Evolutionary conservation across 345 rosid genomes (phyloP).

Genomic region (Eucalyptus marginata): DNA sequence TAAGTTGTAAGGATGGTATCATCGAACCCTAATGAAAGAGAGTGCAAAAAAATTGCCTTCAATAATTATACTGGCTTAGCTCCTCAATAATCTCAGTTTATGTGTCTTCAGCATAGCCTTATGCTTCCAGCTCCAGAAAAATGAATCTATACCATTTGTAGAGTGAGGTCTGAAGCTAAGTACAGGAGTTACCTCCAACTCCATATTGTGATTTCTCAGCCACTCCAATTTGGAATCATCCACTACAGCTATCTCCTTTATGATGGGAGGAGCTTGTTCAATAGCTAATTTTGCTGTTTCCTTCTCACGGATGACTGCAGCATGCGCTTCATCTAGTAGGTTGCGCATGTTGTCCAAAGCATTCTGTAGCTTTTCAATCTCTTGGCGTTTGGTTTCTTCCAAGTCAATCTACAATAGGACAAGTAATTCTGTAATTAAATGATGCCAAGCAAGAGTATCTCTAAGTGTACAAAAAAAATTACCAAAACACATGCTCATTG

Average conservation of each 20-base stretch:
- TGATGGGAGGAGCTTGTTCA: constrained; percentile 61
- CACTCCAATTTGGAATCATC: constrained; percentile 37
- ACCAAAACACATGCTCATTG: neutral
- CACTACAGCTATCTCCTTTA: constrained; percentile 50
- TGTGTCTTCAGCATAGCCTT: neutral
- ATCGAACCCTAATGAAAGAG: neutral
- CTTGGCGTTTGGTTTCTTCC: constrained; percentile 60
- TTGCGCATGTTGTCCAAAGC: constrained; percentile 35
- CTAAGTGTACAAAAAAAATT: neutral
- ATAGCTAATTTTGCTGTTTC: constrained; percentile 50
- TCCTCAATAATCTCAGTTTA: neutral
- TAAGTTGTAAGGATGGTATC: neutral
- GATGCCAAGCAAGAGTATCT: neutral
- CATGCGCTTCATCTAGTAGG: constrained; percentile 39
- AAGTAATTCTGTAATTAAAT: neutral
- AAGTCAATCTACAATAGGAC: constrained; percentile 30
- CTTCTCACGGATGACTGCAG: constrained; percentile 27
- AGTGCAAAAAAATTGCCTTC: neutral
- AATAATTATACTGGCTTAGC: neutral
- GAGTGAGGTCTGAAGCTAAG: neutral
- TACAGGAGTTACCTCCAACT: constrained; percentile 27
- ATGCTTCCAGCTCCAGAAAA: neutral
- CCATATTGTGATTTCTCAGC: constrained; percentile 26
- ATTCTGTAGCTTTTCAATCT: constrained; percentile 34
- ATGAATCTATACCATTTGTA: neutral